Evolutionary conservation across 495 filamentous ascomycete genomes (phyloP).

Genomic region (Glonium stellatum): DNA sequence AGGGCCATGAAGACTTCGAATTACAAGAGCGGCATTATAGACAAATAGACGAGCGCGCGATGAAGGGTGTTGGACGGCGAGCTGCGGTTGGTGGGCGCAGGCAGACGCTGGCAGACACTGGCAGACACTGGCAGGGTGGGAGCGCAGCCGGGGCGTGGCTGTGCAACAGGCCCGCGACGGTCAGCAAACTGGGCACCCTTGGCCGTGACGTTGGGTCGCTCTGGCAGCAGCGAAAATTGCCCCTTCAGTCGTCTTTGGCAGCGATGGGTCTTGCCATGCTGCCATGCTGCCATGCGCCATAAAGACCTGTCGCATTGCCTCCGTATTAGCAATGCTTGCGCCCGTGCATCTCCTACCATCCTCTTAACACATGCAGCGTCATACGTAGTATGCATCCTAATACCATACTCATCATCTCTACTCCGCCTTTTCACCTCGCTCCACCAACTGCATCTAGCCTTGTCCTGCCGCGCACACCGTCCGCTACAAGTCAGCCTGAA

Average conservation of each 20-base stretch:
- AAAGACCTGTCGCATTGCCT: no score
- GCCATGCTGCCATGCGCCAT: no score
- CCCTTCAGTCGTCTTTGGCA: background rate
- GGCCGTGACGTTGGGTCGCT: slow-evolving; percentile 1
- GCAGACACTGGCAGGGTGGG: no score
- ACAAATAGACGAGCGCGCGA: background rate
- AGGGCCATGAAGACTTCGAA: background rate
- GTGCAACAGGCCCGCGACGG: background rate
- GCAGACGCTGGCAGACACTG: no score
- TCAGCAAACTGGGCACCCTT: background rate
- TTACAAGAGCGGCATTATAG: background rate
- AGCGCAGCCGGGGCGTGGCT: background rate
- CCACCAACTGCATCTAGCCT: background rate
- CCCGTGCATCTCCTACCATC: no score
- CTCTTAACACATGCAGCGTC: no score
- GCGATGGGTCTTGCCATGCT: no score
- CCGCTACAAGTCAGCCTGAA: background rate
- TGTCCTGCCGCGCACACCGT: background rate
- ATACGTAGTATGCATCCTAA: no score
- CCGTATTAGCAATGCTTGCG: no score
- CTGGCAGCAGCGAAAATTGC: slow-evolving; percentile 3
- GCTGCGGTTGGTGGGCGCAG: background rate
- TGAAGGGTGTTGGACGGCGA: background rate
- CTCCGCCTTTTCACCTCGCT: background rate
- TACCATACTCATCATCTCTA: background rate